These are phyloP conservation scores for Ophiorrhiza pumila DNA, from an alignment of 257 asterid genomes.

Conservation along the genomic window DNA sequence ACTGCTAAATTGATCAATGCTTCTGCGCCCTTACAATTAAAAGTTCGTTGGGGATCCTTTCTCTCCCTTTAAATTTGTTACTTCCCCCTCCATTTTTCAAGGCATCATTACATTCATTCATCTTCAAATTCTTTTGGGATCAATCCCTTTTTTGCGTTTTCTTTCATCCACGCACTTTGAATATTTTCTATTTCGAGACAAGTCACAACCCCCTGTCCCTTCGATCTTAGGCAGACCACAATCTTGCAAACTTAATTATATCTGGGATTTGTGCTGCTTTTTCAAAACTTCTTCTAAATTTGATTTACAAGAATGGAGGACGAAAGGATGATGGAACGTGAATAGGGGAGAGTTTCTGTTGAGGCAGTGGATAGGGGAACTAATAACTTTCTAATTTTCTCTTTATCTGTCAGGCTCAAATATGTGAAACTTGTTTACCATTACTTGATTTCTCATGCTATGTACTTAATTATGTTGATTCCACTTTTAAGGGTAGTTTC, in stretches of 20 bases:
- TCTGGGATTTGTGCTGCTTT: conserved; percentile 2
- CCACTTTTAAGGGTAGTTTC: conserved; percentile 37
- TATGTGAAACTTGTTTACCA: conserved; percentile 74
- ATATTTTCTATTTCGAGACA: neutral
- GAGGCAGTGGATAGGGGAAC: conserved; percentile 19
- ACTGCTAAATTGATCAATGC: conserved; percentile 45
- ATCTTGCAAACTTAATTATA: neutral
- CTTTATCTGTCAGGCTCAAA: conserved; percentile 45
- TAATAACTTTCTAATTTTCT: conserved; percentile 53
- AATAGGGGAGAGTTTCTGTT: conserved; percentile 31
- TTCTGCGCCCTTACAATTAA: conserved; percentile 34
- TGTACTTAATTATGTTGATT: conserved; percentile 42
- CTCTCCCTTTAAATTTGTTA: conserved; percentile 41
- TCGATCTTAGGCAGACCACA: neutral
- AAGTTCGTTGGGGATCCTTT: conserved; percentile 55
- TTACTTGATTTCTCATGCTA: conserved; percentile 46
- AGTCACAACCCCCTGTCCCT: no score
- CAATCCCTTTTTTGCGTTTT: neutral
- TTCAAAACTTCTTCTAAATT: neutral
- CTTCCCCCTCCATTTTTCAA: conserved; percentile 23
- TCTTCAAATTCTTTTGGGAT: neutral
- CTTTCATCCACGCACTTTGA: neutral
- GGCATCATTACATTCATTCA: neutral
- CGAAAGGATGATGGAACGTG: neutral
- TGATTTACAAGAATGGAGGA: conserved; percentile 31